Evolutionary conservation across 805 yeast species (phyloP), one percentile per base, ranked within the genome.

Genomic region (Saturnispora besseyi): DNA sequence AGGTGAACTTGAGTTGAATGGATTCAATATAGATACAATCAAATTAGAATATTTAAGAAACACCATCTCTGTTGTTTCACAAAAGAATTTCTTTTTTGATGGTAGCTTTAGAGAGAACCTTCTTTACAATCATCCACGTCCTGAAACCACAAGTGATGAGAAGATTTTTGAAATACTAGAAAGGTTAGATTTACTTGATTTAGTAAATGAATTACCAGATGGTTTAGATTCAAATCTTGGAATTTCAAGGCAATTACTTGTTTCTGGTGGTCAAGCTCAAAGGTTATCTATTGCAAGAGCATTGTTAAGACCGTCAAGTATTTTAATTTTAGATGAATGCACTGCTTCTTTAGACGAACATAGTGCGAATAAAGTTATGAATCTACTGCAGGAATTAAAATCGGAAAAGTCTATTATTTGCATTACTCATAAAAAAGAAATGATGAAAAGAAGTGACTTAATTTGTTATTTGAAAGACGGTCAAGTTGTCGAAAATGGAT

Each of bases 251-350:
- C 51, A 51, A 54, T 55, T 70, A 1, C 56, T 78, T 41, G 64
- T 91, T 1, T 89, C 97, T 1, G 95, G 96, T 28, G 99, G 99
- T 2, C 98, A 93, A 63, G 72, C 84, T 8, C 98, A 93, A 62
- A 68, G 97, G 50, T 62, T 93, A 2, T 82, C 93, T 0, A 79
- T 93, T 46, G 96, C 91, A 0, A 73, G 98, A 46, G 93, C 96
- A 0, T 54, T 93, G 3, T 51, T 90, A 4, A 67, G 90, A 34
- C 69, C 73, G 21, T 93, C 97, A 0, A 68, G 69, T 30, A 56
- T 81, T 9, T 70, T 81, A n/a, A 72, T 93, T 5, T 64, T 93
- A 45, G 99, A 93, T 65, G 99, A 93, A 62, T 83, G 90, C 57
- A 89, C 98, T 0, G 82, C 97, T 0, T 85, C 96, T 0, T 69